phyloP scores from a whole-genome alignment of 345 rosid genomes.

The Streptanthus diversifolius region DNA sequence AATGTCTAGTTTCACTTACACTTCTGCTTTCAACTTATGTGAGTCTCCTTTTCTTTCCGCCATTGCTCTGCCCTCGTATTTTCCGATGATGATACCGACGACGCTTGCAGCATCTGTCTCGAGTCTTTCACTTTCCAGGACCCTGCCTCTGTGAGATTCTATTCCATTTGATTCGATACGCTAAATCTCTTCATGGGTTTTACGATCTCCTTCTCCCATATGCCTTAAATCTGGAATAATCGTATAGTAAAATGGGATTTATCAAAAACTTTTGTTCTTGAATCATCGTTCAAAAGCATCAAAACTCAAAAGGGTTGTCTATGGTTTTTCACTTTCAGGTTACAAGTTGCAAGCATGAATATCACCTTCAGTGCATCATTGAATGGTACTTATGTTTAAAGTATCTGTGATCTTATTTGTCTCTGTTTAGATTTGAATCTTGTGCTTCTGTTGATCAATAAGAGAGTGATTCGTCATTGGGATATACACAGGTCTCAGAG shows the following conservation, averaged over 20 bases:
- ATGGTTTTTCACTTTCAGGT: slow-evolving; percentile 41
- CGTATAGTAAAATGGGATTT: too few relatives aligned
- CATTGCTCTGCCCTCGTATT: slow-evolving; percentile 25
- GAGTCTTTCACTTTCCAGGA: slow-evolving; percentile 63
- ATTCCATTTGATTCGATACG: background rate
- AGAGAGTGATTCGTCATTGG: slow-evolving; percentile 20
- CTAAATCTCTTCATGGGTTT: background rate
- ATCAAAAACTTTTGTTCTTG: too few relatives aligned
- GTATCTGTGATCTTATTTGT: background rate
- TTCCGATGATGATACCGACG: slow-evolving; percentile 55
- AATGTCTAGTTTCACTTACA: slow-evolving; percentile 44
- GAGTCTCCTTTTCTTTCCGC: slow-evolving; percentile 25
- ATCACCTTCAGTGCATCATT: slow-evolving; percentile 92
- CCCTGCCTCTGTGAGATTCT: slow-evolving; percentile 57
- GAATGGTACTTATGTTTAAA: slow-evolving; percentile 53
- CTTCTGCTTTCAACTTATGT: slow-evolving; percentile 27
- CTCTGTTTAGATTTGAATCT: background rate
- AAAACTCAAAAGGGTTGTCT: background rate
- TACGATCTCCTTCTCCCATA: background rate
- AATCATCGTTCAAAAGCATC: background rate
- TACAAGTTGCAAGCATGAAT: slow-evolving; percentile 90
- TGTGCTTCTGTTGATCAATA: background rate
- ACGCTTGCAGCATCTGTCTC: slow-evolving; percentile 87
- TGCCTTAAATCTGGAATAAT: background rate
- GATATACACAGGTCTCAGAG: slow-evolving; percentile 68